phyloP scores from a whole-genome alignment of 2,329 filamentous ascomycete genomes.

The Hypomyces rosellus region DNA sequence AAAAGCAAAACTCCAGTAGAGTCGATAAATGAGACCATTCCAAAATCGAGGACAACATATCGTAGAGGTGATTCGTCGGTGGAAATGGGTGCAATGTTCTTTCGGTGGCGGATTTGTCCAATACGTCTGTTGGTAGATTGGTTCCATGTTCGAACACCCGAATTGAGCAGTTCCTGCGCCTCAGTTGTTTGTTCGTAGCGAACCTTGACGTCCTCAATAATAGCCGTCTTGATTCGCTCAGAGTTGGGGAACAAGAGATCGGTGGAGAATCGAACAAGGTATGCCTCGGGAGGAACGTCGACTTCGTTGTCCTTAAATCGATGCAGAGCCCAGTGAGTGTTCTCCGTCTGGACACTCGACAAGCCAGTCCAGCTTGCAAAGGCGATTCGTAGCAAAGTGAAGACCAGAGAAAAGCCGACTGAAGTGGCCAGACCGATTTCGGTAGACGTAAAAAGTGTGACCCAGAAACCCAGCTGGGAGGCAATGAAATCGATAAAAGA shows the following conservation, averaged over 20 bases:
- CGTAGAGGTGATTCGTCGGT: slow-evolving; percentile 34
- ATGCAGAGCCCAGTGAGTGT: slow-evolving; percentile 21
- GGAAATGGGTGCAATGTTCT: slow-evolving; percentile 27
- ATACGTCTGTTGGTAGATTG: slow-evolving; percentile 44
- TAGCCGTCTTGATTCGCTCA: slow-evolving; percentile 41
- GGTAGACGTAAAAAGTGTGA: slow-evolving; percentile 55
- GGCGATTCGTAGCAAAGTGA: slow-evolving; percentile 51
- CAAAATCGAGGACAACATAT: slow-evolving; percentile 47
- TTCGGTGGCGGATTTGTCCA: slow-evolving; percentile 35
- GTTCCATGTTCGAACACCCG: slow-evolving; percentile 46
- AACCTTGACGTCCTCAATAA: slow-evolving; percentile 43
- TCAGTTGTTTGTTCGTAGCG: slow-evolving; percentile 35
- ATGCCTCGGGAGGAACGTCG: slow-evolving; percentile 40
- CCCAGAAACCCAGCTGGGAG: slow-evolving; percentile 57
- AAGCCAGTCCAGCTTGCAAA: slow-evolving; percentile 40
- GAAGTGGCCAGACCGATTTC: slow-evolving; percentile 54
- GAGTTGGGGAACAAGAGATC: slow-evolving; percentile 58
- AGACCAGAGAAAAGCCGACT: slow-evolving; percentile 58
- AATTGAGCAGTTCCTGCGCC: slow-evolving; percentile 31
- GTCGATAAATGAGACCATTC: slow-evolving; percentile 46
- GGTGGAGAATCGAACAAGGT: slow-evolving; percentile 51
- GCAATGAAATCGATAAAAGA: slow-evolving; percentile 59
- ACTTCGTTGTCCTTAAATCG: slow-evolving; percentile 15
- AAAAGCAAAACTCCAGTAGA: slow-evolving; percentile 46
- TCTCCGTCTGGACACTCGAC: slow-evolving; percentile 23